Conservation (phyloP, 306 rosid species). For the Crataegus laevigata region DNA sequence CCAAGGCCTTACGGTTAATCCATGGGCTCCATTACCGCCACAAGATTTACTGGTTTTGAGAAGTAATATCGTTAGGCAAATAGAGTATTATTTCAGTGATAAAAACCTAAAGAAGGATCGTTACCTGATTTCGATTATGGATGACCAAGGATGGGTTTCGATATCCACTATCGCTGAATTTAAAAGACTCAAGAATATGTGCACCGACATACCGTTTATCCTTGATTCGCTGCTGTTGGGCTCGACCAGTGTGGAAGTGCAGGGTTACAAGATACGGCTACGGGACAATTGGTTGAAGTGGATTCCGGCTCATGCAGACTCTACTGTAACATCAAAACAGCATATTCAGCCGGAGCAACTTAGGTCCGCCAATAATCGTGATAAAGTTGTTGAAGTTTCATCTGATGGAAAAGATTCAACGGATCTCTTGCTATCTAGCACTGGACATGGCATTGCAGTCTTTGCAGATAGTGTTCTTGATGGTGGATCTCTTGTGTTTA, state of each 20-base stretch:
- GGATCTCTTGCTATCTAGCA: not conserved
- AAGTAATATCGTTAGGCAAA: not conserved
- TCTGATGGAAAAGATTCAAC: not conserved
- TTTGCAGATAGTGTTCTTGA: not conserved
- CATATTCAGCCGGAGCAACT: not conserved
- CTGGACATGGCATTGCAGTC: not conserved
- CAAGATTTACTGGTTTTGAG: not conserved
- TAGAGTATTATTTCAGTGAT: not conserved
- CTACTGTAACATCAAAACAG: not conserved
- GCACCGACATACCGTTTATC: not conserved
- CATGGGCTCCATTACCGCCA: not conserved
- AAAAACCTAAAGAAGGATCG: not conserved
- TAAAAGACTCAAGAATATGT: not conserved
- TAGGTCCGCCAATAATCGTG: no score
- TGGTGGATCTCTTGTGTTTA: not conserved
- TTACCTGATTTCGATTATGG: not conserved
- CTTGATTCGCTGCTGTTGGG: not conserved
- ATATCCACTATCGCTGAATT: not conserved
- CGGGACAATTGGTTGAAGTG: not conserved
- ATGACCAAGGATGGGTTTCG: not conserved
- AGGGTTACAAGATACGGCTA: not conserved
- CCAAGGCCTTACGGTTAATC: no score
- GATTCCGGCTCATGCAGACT: not conserved
- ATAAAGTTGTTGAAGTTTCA: not conserved
- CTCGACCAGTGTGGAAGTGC: not conserved